Evolutionary conservation across 2,329 filamentous ascomycete genomes (phyloP), one percentile per base, ranked within the genome.

Genomic region (Parastagonospora nodorum): DNA sequence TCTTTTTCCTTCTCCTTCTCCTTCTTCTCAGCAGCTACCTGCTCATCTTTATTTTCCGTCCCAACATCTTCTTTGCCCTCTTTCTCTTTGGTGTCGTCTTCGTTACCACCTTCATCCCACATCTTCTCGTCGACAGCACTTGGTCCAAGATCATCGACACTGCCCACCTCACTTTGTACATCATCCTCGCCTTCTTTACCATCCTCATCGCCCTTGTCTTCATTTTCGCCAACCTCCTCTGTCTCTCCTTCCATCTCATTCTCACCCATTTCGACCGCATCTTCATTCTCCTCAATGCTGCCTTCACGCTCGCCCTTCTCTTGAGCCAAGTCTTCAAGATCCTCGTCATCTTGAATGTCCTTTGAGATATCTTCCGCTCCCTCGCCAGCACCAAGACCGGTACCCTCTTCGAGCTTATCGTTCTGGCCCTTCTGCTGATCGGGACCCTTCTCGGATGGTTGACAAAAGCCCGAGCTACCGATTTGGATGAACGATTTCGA

Each of bases 301-400:
- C 79, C 81, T 35, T 79, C 75, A 32, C 84, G 79, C 56, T 88
- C 68, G 12, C 60, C 75, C 39, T 90, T 88, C 36, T 97, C 89
- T 70, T 97, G 90, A 0, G 94, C 93, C 38, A 99, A 80, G 61
- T 99, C 94, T 0, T 89, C 86, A 4, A 99, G 78, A 69, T 99
- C 92, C 71, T 99, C 94, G 53, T 99, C 93, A 12, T 93, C 88
- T 57, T 90, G 86, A 40, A 99, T 88, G 66, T 99, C 94, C 71
- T 99, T 97, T 75, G 92, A 97, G 58, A 99, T 97, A 73, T 99
- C 93, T 69, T 99, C 92, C 4, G 89, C 92, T 14, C 93, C 95
- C 73, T 97, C 90, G 9, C 94, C 95, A 39, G 97, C 94, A 15
- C 94, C 95, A 19, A 99, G 85, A 30, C 94, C 95, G 9, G 92